Base-by-base conservation (phyloP, 2,329 filamentous ascomycete genomes). In the Calonectria honghensis region DNA sequence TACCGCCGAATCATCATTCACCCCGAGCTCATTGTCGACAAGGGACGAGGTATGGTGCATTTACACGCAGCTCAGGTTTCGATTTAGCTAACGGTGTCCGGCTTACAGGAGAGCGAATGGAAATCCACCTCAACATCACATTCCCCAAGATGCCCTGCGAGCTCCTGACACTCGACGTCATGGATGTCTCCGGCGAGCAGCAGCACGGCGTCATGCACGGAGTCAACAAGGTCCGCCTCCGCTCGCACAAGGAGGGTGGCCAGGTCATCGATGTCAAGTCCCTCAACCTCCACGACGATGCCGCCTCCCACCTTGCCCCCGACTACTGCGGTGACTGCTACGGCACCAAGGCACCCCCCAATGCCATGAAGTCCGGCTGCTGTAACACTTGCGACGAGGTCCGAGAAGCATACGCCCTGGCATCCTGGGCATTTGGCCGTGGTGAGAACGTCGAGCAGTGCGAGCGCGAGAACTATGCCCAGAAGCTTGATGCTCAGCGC, bases 321-420 rank as follows among this genome's bases (percentile, higher is more conserved):
- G 88, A 93, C 73, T 99, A 99, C 90, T 99, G 97, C 84, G 97
- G 97, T 80, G 91, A 92, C 81, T 99, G 97, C 87, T 98, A 97
- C 85, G 96, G 97, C 77, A 96, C 96, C 2, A 89, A 90, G 1
- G 83, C 95, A 2, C 96, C 97, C 0, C 75, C 88, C 20, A 93
- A 90, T 76, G 95, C 92, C 24, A 83, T 88, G 76, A 98, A 98
- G 87, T 74, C 91, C n/a, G 96, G 95, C 73, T 99, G 97, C 89
- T 99, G 97, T 87, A 97, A 97, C 85, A 98, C 96, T 57, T 99
- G 97, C 85, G 96, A 98, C 81, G 97, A 99, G 85, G 97, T 99
- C 39, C 92, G 96, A 80, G 96, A 98, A 83, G 97, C 97, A 4
- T 99, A 99, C 84, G 96, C 96, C 37, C 89, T 92, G 77, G 92